phyloP scores from a whole-genome alignment of 176 grass and related monocot species.

The Guadua angustifolia region DNA sequence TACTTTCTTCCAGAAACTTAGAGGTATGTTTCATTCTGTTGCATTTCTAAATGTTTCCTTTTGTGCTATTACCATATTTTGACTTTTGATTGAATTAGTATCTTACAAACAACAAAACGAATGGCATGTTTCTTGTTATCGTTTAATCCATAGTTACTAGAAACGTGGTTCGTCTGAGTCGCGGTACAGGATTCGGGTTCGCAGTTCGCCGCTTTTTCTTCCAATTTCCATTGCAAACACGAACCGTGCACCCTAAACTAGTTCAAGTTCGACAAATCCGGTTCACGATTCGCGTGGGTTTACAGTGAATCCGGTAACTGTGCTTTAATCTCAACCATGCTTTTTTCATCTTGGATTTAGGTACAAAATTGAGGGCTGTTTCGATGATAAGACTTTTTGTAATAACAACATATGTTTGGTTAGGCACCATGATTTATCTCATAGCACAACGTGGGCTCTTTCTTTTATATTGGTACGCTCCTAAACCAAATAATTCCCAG shows the following conservation, averaged over 20 bases:
- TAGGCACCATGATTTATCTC: slow-evolving; percentile 5
- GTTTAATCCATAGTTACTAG: neutral
- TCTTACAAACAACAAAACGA: neutral
- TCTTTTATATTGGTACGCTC: slow-evolving; percentile 12
- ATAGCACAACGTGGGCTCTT: neutral
- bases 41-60: slow-evolving; percentile 19
- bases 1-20: slow-evolving; percentile 80
- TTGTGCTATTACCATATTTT: slow-evolving; percentile 28
- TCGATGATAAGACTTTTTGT: slow-evolving; percentile 1
- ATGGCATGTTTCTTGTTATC: neutral
- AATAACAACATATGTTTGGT: neutral
- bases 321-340: neutral
- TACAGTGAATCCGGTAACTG: too few relatives aligned
- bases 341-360: neutral
- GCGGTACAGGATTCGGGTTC: too few relatives aligned
- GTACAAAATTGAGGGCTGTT: neutral
- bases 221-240: too few relatives aligned
- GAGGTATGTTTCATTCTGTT: slow-evolving; percentile 60
- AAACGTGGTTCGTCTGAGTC: too few relatives aligned
- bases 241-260: too few relatives aligned
- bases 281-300: too few relatives aligned
- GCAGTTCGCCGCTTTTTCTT: too few relatives aligned
- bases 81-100: neutral
- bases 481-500: slow-evolving; percentile 16
- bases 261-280: too few relatives aligned